Percentiles rank a stretch among this genome's conserved stretches.
phyloP scores from a whole-genome alignment of 2,329 filamentous ascomycete species.

The Penicillium sclerotiorum region DNA sequence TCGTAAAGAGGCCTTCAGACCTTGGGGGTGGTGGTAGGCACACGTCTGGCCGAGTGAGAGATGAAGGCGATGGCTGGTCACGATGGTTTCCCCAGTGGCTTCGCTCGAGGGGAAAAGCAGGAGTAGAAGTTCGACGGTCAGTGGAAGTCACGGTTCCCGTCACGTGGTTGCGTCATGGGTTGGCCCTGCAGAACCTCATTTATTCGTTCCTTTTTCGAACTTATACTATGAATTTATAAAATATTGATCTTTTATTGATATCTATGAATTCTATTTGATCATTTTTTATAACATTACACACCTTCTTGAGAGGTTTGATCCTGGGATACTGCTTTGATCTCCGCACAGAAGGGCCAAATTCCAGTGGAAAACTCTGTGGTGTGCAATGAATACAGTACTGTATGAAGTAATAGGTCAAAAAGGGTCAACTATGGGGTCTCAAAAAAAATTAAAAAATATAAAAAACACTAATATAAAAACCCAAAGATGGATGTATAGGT shows the following conservation, averaged over 20 bases:
- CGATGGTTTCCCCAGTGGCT: constrained; percentile 24
- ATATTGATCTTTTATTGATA: too few species aligned
- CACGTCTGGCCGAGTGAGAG: constrained; percentile 10
- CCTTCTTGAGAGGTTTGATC: too few species aligned
- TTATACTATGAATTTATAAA: neutral
- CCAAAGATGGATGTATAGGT: neutral
- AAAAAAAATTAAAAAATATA: too few species aligned
- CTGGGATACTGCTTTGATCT: too few species aligned
- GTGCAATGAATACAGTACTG: too few species aligned
- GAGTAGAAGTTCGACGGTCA: constrained; percentile 23
- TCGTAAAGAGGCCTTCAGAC: constrained; percentile 3
- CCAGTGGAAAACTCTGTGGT: too few species aligned
- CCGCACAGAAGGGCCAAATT: too few species aligned
- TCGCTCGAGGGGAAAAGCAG: constrained; percentile 29
- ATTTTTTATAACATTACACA: too few species aligned
- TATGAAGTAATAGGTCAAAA: too few species aligned
- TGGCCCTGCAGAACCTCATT: constrained; percentile 25
- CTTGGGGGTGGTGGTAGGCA: neutral
- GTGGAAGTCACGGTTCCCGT: constrained; percentile 31
- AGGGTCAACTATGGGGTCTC: too few species aligned
- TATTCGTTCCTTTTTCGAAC: neutral
- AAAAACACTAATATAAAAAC: neutral
- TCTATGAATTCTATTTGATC: too few species aligned
- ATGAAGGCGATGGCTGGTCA: constrained; percentile 21
- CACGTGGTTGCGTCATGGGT: constrained; percentile 42